Base-by-base conservation (phyloP, 306 rosid genomes). In the Medicago lupulina region DNA sequence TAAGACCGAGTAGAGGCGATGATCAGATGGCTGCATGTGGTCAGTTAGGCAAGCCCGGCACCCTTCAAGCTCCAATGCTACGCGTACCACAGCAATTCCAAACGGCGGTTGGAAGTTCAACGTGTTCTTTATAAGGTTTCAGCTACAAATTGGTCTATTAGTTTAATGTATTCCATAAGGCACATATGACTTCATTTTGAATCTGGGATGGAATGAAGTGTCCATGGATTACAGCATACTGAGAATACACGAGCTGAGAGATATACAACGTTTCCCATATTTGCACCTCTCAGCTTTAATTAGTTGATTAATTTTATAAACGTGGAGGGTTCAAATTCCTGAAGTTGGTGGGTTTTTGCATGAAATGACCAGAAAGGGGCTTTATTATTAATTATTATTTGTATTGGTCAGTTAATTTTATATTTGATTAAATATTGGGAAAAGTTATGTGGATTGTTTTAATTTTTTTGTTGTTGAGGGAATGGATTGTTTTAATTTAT, bases 21-120 rank as follows among this genome's bases (percentile, higher is more conserved):
- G 98, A 93, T 83, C 97, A 88, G 84, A 93, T 93, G 98, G 98
- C 98, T 44, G 97, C 98, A 13, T 93, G 98, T 68, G 98, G 98
- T 79, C 98, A 93, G 80, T 87, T 93, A 10, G 97, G 98, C 55
- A 93, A 86, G 47, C 94, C 90, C 13, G 91, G 97, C 43, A 76
- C 76, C 63, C 64, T 91, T 79, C 94, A 83, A 77, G 97, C 97
- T 76, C 96, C 97, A 6, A 62, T 89, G 75, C 91, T 93, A 7
- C 92, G 92, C 10, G 92, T 91, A 18, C 98, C 98, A 2, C 76
- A 83, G 54, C 88, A 88, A 81, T 93, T 93, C 83, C 90, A 80
- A 83, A 71, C 36, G 47, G 94, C 85, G 14, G 53, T 87, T 78
- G 79, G 84, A 77, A 70, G 63, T 73, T 66, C 83, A 34, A 6